A percentile compares a stretch with the other conserved stretches of the same genome.
phyloP scores from a whole-genome alignment of 2,329 filamentous ascomycete species.

The Fusarium buxicola region DNA sequence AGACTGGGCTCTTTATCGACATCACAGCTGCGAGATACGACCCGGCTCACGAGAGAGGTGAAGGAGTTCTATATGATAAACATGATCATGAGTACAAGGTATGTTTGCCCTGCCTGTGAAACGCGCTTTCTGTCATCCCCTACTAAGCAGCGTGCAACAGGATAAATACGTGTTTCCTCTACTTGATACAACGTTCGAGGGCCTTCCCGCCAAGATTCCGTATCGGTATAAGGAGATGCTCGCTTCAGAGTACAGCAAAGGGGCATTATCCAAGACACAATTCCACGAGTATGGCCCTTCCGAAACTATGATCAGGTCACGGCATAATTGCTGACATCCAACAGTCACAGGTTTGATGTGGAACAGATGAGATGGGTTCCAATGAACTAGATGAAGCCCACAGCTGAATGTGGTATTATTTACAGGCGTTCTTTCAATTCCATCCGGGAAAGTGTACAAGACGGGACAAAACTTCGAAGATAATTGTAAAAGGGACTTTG shows the following conservation, averaged over 20 bases:
- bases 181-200: constrained; percentile 76
- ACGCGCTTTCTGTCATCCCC: too few species aligned
- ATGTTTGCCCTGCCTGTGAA: constrained; percentile 10
- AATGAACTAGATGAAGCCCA: not conserved
- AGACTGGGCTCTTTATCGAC: constrained; percentile 62
- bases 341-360: constrained; percentile 57
- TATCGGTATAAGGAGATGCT: constrained; percentile 70
- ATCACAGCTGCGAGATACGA: constrained; percentile 64
- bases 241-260: constrained; percentile 66
- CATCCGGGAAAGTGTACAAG: not conserved
- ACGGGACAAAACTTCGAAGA: not conserved
- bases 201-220: constrained; percentile 73
- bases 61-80: constrained; percentile 63
- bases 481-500: not conserved
- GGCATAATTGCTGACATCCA: constrained; percentile 21
- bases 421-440: not conserved
- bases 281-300: constrained; percentile 61
- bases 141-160: constrained; percentile 41
- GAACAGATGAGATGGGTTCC: constrained; percentile 51
- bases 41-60: constrained; percentile 55
- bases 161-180: constrained; percentile 75
- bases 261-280: constrained; percentile 62
- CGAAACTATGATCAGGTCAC: not conserved
- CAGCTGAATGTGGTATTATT: not conserved
- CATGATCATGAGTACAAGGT: constrained; percentile 63